A percentile compares a stretch with the other conserved stretches of the same genome.
These are phyloP conservation scores for Nyssa sinensis DNA, from an alignment of 148 eudicot species.

Conservation along the genomic window DNA sequence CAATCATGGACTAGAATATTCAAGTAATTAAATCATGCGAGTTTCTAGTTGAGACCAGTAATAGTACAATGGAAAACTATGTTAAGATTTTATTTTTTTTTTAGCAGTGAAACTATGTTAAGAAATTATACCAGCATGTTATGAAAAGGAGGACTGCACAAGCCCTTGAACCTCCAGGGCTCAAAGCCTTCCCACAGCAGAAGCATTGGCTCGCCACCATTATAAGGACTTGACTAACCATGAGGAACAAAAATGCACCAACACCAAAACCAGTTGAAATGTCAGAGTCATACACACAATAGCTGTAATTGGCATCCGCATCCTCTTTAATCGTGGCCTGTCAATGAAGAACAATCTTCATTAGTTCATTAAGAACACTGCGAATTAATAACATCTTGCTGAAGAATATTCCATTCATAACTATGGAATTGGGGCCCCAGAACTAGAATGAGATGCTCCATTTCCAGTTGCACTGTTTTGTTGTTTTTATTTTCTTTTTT, in stretches of 20 bases:
- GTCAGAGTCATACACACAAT: conserved; percentile 75
- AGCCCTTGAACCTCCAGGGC: conserved; percentile 81
- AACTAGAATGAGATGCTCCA: neutral
- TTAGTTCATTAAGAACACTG: neutral
- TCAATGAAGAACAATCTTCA: conserved; percentile 1
- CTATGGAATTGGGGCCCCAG: neutral
- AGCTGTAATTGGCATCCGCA: conserved; percentile 37
- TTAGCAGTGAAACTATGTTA: neutral
- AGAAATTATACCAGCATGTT: conserved; percentile 64
- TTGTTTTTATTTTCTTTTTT: neutral
- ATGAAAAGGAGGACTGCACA: conserved; percentile 84
- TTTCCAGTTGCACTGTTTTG: neutral
- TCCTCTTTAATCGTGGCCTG: conserved; percentile 55
- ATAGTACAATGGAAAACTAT: neutral
- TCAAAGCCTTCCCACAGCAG: conserved; percentile 79
- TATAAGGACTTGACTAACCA: conserved; percentile 62
- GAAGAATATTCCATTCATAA: neutral
- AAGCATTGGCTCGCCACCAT: conserved; percentile 80
- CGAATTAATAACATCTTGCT: neutral
- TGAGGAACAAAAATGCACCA: conserved; percentile 76
- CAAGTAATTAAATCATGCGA: neutral
- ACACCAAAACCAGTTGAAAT: conserved; percentile 80
- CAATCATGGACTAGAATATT: neutral
- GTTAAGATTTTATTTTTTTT: conserved; percentile 14
- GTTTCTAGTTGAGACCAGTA: neutral